Percentiles rank a stretch among this genome's conserved stretches.
These are phyloP conservation scores for Arabis alpina DNA, from an alignment of 345 rosid species.

Conservation along the genomic window DNA sequence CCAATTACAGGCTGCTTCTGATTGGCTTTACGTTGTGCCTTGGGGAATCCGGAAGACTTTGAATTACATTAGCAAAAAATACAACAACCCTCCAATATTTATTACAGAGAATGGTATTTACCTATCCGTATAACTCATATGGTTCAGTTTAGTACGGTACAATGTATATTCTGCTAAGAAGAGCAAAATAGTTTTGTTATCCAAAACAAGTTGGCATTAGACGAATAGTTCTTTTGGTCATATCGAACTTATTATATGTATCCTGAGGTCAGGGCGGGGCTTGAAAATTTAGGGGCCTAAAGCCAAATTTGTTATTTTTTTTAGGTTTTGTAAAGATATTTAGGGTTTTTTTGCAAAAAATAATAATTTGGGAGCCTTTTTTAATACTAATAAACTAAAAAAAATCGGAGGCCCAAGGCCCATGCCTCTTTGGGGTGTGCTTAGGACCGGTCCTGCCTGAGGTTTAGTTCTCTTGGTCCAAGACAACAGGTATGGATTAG, in stretches of 20 bases:
- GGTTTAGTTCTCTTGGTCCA: slow-evolving; percentile 8
- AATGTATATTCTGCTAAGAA: slow-evolving; percentile 9
- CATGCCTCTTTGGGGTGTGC: no score
- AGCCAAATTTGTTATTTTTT: no score
- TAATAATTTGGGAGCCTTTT: no score
- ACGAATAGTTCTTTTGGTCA: not conserved
- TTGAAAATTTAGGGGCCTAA: no score
- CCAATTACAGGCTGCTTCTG: slow-evolving; percentile 82
- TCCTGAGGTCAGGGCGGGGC: no score
- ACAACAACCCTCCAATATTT: slow-evolving; percentile 67
- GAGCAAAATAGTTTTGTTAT: not conserved
- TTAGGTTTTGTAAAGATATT: no score
- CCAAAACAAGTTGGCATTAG: not conserved
- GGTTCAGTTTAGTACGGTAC: slow-evolving; percentile 17
- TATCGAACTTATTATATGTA: not conserved
- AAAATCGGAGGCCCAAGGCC: no score
- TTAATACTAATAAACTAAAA: no score
- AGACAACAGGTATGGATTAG: slow-evolving; percentile 75
- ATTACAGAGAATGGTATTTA: slow-evolving; percentile 81
- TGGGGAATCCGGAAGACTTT: slow-evolving; percentile 86
- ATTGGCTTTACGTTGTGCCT: slow-evolving; percentile 88
- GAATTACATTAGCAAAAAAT: slow-evolving; percentile 61
- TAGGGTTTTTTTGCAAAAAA: no score
- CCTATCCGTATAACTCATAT: not conserved
- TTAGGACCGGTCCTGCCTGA: no score